phyloP scores from a whole-genome alignment of 129 eudicot genomes.

The Flaveria trinervia region DNA sequence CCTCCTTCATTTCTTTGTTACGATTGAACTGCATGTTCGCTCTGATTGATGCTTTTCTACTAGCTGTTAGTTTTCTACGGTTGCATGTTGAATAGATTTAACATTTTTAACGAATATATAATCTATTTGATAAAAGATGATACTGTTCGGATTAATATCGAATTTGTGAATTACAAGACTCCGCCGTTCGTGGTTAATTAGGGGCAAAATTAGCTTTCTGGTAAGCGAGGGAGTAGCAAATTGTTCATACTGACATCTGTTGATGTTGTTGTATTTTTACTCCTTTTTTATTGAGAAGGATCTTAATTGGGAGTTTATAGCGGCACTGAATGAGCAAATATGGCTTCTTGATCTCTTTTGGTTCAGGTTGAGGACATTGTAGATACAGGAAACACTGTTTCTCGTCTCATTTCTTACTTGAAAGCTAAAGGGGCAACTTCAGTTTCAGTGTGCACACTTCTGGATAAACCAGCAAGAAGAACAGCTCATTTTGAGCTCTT shows the following conservation, averaged over 20 bases:
- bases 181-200: too few relatives aligned
- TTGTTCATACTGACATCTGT: too few relatives aligned
- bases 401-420: slow-evolving; percentile 57
- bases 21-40: not conserved
- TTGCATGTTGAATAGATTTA: not conserved
- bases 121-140: slow-evolving; percentile 3
- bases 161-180: too few relatives aligned
- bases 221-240: too few relatives aligned
- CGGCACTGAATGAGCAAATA: too few relatives aligned
- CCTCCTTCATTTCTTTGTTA: not conserved
- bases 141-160: too few relatives aligned
- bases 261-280: too few relatives aligned
- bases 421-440: slow-evolving; percentile 74
- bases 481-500: slow-evolving; percentile 62
- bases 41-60: not conserved
- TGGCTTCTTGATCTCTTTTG: too few relatives aligned
- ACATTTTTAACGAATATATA: not conserved
- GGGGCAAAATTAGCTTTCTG: too few relatives aligned
- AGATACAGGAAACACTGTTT: slow-evolving; percentile 83
- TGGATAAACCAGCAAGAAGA: slow-evolving; percentile 86
- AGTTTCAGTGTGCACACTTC: slow-evolving; percentile 84
- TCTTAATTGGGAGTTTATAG: too few relatives aligned
- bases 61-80: too few relatives aligned
- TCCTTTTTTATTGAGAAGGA: too few relatives aligned
- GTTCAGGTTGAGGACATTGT: slow-evolving; percentile 93